Evolutionary conservation across 257 asterid genomes (phyloP).

Genomic region (Parsonsia alboflavescens): DNA sequence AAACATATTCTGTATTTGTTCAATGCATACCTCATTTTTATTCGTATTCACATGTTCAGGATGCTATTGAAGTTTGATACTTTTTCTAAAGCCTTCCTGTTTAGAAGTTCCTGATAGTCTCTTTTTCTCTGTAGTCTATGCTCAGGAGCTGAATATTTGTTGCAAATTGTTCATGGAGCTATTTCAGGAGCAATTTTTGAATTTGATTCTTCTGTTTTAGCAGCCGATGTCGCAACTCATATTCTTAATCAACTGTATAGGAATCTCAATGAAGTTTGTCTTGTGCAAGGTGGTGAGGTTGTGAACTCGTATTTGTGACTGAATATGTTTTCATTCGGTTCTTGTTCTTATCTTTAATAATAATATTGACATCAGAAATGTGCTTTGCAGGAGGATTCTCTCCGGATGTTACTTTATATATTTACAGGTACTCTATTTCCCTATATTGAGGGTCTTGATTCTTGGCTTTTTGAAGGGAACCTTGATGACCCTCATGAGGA

Average conservation of each 20-base stretch:
- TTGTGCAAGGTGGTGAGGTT: conserved; percentile 94
- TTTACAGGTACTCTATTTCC: conserved; percentile 76
- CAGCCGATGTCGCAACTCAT: conserved; percentile 63
- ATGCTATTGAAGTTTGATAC: conserved; percentile 1
- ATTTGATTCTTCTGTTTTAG: conserved; percentile 36
- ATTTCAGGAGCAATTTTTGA: conserved; percentile 56
- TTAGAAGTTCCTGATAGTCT: conserved; percentile 21
- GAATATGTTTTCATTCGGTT: conserved; percentile 7
- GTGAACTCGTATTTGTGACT: conserved; percentile 21
- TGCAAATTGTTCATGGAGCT: conserved; percentile 74
- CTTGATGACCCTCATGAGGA: conserved; percentile 95
- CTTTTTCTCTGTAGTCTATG: conserved; percentile 54
- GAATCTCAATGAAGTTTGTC: conserved; percentile 89
- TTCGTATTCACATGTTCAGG: background rate
- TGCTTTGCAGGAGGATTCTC: conserved; percentile 81
- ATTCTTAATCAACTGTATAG: conserved; percentile 70
- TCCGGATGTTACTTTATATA: conserved; percentile 68
- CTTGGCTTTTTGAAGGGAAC: conserved; percentile 95
- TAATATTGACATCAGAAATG: conserved; percentile 18
- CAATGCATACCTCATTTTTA: background rate
- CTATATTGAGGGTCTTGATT: conserved; percentile 83
- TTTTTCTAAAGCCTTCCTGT: conserved; percentile 16
- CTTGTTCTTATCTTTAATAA: conserved; percentile 12
- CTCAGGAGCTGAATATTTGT: conserved; percentile 88
- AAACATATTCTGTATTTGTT: background rate